Conservation (phyloP, 1,139 yeast genomes). For the Debaryomyces fabryi region DNA sequence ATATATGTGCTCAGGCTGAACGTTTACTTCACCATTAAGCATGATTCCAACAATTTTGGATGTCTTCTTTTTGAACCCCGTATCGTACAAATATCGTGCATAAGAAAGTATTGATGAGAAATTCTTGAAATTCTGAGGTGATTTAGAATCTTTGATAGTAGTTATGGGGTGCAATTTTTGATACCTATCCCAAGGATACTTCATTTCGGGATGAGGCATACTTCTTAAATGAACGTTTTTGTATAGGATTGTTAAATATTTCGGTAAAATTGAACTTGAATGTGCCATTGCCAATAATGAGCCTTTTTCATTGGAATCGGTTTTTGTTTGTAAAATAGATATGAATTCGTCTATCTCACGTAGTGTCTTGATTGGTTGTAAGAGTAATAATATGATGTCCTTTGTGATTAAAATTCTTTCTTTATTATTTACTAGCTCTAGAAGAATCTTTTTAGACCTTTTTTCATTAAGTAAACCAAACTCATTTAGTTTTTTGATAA, state of each 20-base stretch:
- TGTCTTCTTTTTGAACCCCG: constrained; percentile 25
- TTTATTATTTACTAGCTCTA: constrained; percentile 27
- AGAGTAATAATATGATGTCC: constrained; percentile 30
- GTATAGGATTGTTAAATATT: constrained; percentile 32
- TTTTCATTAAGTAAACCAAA: constrained; percentile 36
- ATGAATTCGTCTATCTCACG: constrained; percentile 25
- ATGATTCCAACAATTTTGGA: constrained; percentile 33
- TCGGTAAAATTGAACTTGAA: constrained; percentile 25
- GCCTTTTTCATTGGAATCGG: neutral
- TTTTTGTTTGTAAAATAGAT: constrained; percentile 9
- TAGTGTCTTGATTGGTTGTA: constrained; percentile 29
- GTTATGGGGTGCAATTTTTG: neutral
- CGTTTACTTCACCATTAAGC: constrained; percentile 50
- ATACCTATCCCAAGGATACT: constrained; percentile 24
- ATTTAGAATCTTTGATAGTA: neutral
- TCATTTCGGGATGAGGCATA: constrained; percentile 10
- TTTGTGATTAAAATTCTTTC: constrained; percentile 31
- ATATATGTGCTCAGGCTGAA: constrained; percentile 40
- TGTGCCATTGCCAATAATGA: constrained; percentile 11
- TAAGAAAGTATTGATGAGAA: constrained; percentile 17
- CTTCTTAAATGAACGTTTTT: constrained; percentile 7
- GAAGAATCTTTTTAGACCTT: constrained; percentile 31
- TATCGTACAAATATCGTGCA: constrained; percentile 28
- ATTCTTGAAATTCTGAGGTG: neutral
- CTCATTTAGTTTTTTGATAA: constrained; percentile 35